Evolutionary conservation across 2,329 filamentous ascomycete genomes (phyloP).

Genomic region (Hymenoscyphus occultus): DNA sequence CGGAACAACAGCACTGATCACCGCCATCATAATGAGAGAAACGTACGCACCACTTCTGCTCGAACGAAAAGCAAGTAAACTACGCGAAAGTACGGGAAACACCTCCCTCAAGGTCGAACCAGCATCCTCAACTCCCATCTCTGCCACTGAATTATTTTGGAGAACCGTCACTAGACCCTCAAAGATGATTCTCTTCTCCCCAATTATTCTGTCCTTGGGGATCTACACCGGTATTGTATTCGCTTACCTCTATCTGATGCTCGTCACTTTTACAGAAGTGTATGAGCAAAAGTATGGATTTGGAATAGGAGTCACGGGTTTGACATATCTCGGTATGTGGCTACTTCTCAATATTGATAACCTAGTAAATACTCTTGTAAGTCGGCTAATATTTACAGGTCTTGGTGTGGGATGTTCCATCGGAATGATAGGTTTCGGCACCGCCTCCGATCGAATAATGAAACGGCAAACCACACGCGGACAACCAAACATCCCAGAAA

Average conservation of each 20-base stretch:
- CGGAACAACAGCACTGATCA: neutral
- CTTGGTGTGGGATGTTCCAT: neutral
- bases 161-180: slow-evolving; percentile 37
- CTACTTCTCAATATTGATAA: neutral
- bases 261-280: slow-evolving; percentile 48
- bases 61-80: slow-evolving; percentile 38
- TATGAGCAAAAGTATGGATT: slow-evolving; percentile 44
- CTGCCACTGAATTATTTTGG: neutral
- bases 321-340: slow-evolving; percentile 41
- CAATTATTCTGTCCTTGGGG: slow-evolving; percentile 41
- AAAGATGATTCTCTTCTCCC: slow-evolving; percentile 38
- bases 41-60: slow-evolving; percentile 48
- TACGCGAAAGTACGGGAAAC: slow-evolving; percentile 51
- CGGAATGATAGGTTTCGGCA: neutral
- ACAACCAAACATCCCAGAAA: neutral
- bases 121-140: neutral
- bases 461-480: neutral
- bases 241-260: slow-evolving; percentile 49
- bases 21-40: slow-evolving; percentile 36
- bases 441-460: neutral
- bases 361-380: too few relatives aligned
- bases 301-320: slow-evolving; percentile 38
- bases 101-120: slow-evolving; percentile 3
- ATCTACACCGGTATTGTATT: slow-evolving; percentile 50
- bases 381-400: neutral